Evolutionary conservation across 768 basidiomycete species (phyloP), one percentile per base, ranked within the genome.

Genomic region (Kwoniella europaea): DNA sequence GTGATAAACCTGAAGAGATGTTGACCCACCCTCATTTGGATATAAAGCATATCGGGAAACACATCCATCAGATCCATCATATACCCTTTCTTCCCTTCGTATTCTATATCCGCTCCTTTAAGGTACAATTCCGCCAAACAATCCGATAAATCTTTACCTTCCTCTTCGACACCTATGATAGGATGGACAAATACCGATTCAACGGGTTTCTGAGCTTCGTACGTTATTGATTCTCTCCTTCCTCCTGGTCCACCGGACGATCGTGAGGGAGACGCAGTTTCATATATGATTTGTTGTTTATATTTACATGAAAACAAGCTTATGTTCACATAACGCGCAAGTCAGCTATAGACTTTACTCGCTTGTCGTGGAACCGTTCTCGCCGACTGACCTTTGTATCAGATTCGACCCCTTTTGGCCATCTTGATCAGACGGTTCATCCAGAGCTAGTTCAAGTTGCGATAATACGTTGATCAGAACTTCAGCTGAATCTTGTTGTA

Each of bases 381-480:
- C 18, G 59, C 6, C 9, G 9, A 54, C 84, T 41, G 44, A 94
- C 94, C 90, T 87, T 84, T 94, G 93, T 57, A 97, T 90, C 10
- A 96, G 87, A 71, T 93, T 93, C 0, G 87, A 88, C 77, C 89
- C 89, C 1, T 61, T 65, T 50, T 86, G 71, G 85, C 86, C 22
- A 85, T 82, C 10, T 81, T 86, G 88, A 6, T 65, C 68, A 53
- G 75, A 68, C 62, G 88, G 88, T 71, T 94, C 91, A 77, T 91
- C 91, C 50, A 85, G 82, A 0, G 94, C 94, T 4, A 93, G 91
- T 84, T 99, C 97, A 62, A 98, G 94, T 84, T 98, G 97, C 85
- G 97, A 97, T 87, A 99, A 91, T 85, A 95, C 95, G 78, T 98
- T 98, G 84, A 98, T 96, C 91, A 98, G 93, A 84, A 96, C 98